Percentiles rank a stretch among this genome's conserved stretches.
phyloP scores from a whole-genome alignment of 768 basidiomycete genomes.

The Pisolithus marmoratus region DNA sequence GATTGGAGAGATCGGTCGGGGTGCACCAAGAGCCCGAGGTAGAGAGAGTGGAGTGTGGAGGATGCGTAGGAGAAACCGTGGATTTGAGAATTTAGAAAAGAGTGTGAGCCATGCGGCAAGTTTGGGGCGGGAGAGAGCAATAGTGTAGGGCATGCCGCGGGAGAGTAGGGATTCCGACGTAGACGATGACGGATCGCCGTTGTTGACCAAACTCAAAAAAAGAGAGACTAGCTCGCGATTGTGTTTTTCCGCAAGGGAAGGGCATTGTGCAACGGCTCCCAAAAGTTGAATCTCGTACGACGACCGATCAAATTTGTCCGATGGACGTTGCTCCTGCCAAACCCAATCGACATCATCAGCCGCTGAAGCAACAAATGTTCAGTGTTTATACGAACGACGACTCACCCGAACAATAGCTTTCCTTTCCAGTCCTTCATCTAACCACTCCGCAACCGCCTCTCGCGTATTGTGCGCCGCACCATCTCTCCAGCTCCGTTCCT shows the following conservation, averaged over 20 bases:
- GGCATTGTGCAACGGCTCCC: slow-evolving; percentile 57
- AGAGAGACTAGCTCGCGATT: slow-evolving; percentile 82
- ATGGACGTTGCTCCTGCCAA: slow-evolving; percentile 32
- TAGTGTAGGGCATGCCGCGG: not conserved
- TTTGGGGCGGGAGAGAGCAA: slow-evolving; percentile 48
- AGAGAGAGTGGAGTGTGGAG: slow-evolving; percentile 57
- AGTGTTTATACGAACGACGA: not conserved
- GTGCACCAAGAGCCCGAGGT: slow-evolving; percentile 73
- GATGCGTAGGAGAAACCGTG: slow-evolving; percentile 80
- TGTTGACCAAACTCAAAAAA: slow-evolving; percentile 55
- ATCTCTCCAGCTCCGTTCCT: slow-evolving; percentile 73
- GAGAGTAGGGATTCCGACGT: not conserved
- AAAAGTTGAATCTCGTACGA: slow-evolving; percentile 84
- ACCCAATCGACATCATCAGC: not conserved
- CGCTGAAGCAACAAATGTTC: not conserved
- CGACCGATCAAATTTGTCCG: slow-evolving; percentile 61
- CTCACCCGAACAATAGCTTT: slow-evolving; percentile 32
- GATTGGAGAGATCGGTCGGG: slow-evolving; percentile 77
- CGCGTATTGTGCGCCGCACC: slow-evolving; percentile 63
- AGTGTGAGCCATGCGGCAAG: slow-evolving; percentile 75
- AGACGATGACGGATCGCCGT: slow-evolving; percentile 4
- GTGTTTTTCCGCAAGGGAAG: slow-evolving; percentile 77
- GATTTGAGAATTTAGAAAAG: slow-evolving; percentile 87
- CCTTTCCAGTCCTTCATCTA: slow-evolving; percentile 25
- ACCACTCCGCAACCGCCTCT: slow-evolving; percentile 43